A percentile compares a stretch with the other conserved stretches of the same genome.
Evolutionary conservation across 1,139 yeast species (phyloP).

Genomic region (Diutina pseudorugosa): DNA sequence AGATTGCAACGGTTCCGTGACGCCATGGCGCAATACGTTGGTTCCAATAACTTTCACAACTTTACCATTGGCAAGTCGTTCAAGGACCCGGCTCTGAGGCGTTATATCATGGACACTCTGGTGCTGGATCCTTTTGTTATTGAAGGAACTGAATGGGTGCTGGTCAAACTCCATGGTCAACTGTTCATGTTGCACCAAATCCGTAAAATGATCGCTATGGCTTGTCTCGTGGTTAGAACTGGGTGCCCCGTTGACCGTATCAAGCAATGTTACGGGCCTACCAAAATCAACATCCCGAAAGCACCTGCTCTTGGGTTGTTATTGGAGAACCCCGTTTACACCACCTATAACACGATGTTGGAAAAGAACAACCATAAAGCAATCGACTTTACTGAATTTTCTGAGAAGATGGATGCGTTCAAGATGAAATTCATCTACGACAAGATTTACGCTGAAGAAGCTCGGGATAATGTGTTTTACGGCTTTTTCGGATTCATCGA

Average conservation of each 20-base stretch:
- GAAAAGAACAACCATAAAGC: constrained; percentile 70
- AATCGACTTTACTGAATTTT: constrained; percentile 57
- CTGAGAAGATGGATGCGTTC: constrained; percentile 67
- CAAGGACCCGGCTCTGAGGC: constrained; percentile 72
- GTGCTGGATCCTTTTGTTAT: constrained; percentile 90
- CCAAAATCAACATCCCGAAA: constrained; percentile 82
- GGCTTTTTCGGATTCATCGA: constrained; percentile 87
- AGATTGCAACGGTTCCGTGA: constrained; percentile 52
- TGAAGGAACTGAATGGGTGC: constrained; percentile 91
- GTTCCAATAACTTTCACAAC: constrained; percentile 91
- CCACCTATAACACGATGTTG: constrained; percentile 64
- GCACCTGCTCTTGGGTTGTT: constrained; percentile 94
- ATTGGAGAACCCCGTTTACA: constrained; percentile 86
- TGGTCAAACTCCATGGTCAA: constrained; percentile 94
- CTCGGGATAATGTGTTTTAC: constrained; percentile 72
- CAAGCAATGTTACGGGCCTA: constrained; percentile 61
- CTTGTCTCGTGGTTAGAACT: constrained; percentile 70
- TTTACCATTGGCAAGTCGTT: constrained; percentile 84
- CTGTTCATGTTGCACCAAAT: constrained; percentile 97
- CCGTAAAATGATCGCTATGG: constrained; percentile 97
- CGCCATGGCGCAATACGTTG: constrained; percentile 64
- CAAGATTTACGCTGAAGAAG: constrained; percentile 83
- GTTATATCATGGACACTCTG: constrained; percentile 68
- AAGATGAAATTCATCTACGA: constrained; percentile 85
- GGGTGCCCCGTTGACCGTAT: constrained; percentile 75